Percentiles rank a stretch among this genome's conserved stretches.
Conservation (phyloP, 2,329 filamentous ascomycete species). For the Hymenoscyphus scutula region DNA sequence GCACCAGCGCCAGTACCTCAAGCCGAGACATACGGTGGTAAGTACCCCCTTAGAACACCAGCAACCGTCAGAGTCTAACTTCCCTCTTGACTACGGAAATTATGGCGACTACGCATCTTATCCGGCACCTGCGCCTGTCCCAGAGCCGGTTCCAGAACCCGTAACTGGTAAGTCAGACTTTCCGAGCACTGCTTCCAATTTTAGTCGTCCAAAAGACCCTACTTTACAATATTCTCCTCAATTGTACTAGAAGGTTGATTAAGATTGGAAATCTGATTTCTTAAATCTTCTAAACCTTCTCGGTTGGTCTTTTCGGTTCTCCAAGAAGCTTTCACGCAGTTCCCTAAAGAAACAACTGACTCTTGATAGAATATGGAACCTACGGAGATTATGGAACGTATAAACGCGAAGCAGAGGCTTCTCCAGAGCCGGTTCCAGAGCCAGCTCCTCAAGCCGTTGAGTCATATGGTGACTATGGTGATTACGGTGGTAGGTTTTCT, state of each 20-base stretch:
- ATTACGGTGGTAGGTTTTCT: too few relatives aligned
- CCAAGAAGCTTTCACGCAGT: too few relatives aligned
- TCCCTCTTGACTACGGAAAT: slow-evolving; percentile 11
- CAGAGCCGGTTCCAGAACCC: neutral
- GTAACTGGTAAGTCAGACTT: neutral
- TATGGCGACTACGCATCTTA: slow-evolving; percentile 9
- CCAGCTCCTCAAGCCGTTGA: too few relatives aligned
- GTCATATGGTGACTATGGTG: too few relatives aligned
- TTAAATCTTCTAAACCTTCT: too few relatives aligned
- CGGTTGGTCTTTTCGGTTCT: too few relatives aligned
- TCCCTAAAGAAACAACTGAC: neutral
- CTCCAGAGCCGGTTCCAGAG: neutral
- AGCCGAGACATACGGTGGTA: slow-evolving; percentile 18
- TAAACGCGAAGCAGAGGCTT: neutral
- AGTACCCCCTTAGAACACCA: neutral
- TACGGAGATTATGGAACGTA: neutral
- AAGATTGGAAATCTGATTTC: too few relatives aligned
- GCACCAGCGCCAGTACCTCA: slow-evolving; percentile 6
- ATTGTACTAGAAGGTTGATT: neutral
- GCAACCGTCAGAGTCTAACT: neutral
- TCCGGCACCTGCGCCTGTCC: neutral
- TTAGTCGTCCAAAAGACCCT: neutral
- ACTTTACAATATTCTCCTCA: too few relatives aligned
- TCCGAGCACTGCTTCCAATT: too few relatives aligned
- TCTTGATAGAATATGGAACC: neutral